phyloP scores from a whole-genome alignment of 1,284 basidiomycete species.

The Clitocybe nebularis region DNA sequence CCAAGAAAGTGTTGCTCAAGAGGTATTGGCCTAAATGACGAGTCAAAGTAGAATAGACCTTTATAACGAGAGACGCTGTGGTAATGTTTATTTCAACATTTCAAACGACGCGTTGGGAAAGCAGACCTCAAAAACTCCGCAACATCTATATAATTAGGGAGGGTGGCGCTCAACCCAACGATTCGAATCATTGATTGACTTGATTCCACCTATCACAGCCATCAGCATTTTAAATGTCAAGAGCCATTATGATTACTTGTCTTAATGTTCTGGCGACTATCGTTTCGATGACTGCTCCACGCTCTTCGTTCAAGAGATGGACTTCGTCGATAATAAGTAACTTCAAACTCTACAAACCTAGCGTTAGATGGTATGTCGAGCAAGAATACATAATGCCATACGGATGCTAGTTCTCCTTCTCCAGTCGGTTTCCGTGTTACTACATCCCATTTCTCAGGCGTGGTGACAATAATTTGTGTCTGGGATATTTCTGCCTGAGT shows the following conservation, averaged over 20 bases:
- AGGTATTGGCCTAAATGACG: conserved; percentile 95
- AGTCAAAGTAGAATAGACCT: conserved; percentile 98
- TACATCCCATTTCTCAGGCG: conserved; percentile 99
- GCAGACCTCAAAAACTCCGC: conserved; percentile 87
- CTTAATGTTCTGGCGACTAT: conserved; percentile 96
- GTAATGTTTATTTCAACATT: conserved; percentile 5
- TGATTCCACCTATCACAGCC: conserved; percentile 75
- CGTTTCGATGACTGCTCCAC: conserved; percentile 97
- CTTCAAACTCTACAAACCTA: conserved; percentile 70
- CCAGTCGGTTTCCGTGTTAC: conserved; percentile 97
- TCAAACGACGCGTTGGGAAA: not conserved
- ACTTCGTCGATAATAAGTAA: conserved; percentile 98
- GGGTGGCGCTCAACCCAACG: conserved; percentile 95
- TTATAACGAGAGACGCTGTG: conserved; percentile 80
- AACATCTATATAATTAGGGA: conserved; percentile 97
- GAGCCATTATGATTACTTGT: conserved; percentile 49
- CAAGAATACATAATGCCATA: conserved; percentile 32
- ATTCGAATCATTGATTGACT: conserved; percentile 98
- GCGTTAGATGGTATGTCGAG: conserved; percentile 9
- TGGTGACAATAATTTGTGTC: conserved; percentile 98
- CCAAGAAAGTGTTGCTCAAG: conserved; percentile 98
- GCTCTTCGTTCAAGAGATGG: conserved; percentile 95
- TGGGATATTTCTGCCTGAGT: conserved; percentile 92
- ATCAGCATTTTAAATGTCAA: conserved; percentile 2
- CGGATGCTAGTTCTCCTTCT: conserved; percentile 91